phyloP scores from a whole-genome alignment of 495 filamentous ascomycete genomes.

The Lasiosphaeriaceae sp. region DNA sequence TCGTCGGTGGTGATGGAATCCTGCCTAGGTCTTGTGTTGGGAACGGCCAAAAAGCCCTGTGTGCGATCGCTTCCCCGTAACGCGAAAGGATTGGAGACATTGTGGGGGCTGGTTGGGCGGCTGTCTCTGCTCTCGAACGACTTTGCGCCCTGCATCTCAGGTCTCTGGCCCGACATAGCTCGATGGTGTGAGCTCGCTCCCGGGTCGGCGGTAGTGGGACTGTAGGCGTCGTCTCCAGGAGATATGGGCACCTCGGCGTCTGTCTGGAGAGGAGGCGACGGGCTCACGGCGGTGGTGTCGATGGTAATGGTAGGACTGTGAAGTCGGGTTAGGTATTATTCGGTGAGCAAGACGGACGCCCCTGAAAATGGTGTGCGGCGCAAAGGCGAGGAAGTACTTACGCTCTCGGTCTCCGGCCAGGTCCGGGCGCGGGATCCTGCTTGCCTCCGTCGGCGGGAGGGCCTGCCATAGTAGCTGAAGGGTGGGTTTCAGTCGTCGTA shows the following conservation, averaged over 20 bases:
- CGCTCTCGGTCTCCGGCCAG: constrained; percentile 25
- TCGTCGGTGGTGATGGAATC: constrained; percentile 51
- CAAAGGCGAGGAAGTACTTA: constrained; percentile 14
- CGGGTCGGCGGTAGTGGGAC: constrained; percentile 40
- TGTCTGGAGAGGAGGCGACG: constrained; percentile 14
- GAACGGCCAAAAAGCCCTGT: constrained; percentile 46
- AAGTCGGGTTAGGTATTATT: constrained; percentile 13
- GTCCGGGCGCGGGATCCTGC: constrained; percentile 14
- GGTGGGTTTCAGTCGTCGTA: constrained; percentile 16
- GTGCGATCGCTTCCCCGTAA: constrained; percentile 42
- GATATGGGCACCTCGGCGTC: constrained; percentile 35
- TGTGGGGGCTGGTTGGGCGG: constrained; percentile 85
- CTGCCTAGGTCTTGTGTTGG: constrained; percentile 45
- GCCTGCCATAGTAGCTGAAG: constrained; percentile 25
- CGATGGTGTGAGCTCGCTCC: constrained; percentile 42
- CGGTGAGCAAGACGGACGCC: constrained; percentile 1
- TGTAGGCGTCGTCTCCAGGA: constrained; percentile 41
- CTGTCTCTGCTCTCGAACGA: constrained; percentile 76
- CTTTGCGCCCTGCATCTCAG: constrained; percentile 55
- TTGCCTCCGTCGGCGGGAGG: constrained; percentile 14
- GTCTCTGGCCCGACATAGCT: constrained; percentile 33
- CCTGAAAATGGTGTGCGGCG: background rate
- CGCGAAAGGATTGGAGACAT: constrained; percentile 68
- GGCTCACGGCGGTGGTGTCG: constrained; percentile 66
- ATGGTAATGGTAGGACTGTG: constrained; percentile 67